These are phyloP conservation scores for Mycoemilia scoparia DNA, from an alignment of 192 early-diverging fungal genomes.

Conservation along the genomic window DNA sequence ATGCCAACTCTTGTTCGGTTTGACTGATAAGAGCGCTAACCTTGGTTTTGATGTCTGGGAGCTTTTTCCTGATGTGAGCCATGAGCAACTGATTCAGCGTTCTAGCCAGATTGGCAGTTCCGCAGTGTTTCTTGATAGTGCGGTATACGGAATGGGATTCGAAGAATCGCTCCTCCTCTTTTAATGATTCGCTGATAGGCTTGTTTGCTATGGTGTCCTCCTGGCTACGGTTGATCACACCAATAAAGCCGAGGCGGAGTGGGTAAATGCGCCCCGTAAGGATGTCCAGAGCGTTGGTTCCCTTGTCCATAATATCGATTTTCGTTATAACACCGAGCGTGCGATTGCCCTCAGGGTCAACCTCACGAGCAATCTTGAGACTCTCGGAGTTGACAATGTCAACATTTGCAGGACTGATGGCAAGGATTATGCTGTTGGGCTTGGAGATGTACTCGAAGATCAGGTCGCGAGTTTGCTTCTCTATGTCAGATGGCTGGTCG, in stretches of 20 bases:
- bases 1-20: conserved; percentile 51
- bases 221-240: conserved; percentile 67
- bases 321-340: conserved; percentile 70
- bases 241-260: conserved; percentile 63
- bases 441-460: conserved; percentile 63
- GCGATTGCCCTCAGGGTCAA: conserved; percentile 57
- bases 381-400: conserved; percentile 73
- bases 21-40: conserved; percentile 57
- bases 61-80: conserved; percentile 59
- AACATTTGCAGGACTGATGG: conserved; percentile 63
- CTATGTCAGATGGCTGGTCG: conserved; percentile 69
- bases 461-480: conserved; percentile 56
- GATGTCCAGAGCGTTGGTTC: conserved; percentile 64
- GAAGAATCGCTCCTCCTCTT: conserved; percentile 50
- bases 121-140: conserved; percentile 49
- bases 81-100: conserved; percentile 56
- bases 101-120: conserved; percentile 48
- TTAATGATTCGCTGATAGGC: conserved; percentile 50
- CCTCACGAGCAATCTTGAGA: conserved; percentile 69
- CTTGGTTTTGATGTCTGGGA: conserved; percentile 59
- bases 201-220: conserved; percentile 55
- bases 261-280: conserved; percentile 58
- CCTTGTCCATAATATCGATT: conserved; percentile 71
- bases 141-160: conserved; percentile 51
- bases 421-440: conserved; percentile 71